Evolutionary conservation across 2,329 filamentous ascomycete genomes (phyloP), one percentile per base, ranked within the genome.

Genomic region (Apiospora malaysiana): DNA sequence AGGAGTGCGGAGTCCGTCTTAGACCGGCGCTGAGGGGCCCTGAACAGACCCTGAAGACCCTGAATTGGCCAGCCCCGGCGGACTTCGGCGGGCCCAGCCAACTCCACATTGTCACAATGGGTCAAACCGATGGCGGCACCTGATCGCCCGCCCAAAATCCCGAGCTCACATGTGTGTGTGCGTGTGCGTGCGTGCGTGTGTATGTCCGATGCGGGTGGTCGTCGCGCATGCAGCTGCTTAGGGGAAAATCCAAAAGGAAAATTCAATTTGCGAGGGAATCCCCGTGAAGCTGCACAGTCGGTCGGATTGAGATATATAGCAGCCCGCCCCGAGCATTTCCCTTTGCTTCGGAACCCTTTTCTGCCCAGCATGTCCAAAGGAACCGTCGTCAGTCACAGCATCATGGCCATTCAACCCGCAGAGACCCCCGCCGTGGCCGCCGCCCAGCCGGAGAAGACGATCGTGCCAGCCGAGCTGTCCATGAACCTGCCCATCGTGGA

Each of bases 401-500:
- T 40, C 56, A 68, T 68, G 67, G 67, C 67, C 5, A 68, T 68
- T 32, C 66, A 68, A 68, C 66, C 66, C 42, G 16, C 42, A 16
- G 66, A 68, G 18, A 49, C 66, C 32, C 32, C 32, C 3, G 32
- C 32, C 43, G 21, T 40, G 16, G 32, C 25, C 27, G 27, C 51
- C 6, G 49, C 49, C 49, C 23, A 7, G 14, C 45, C 66, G 16
- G n/a, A 40, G 66, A 32, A 47, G 51, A 32, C 51, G 25, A 59
- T 27, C 14, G 32, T 40, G 56, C 56, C 27, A 32, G 56, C 56
- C 8, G 67, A 68, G 18, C 46, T 51, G 27, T 56, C 67, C 27
- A 90, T 90, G 88, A 85, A 90, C 73, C 84, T 90, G 68, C 88
- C 88, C 68, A 81, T 90, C 76, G 82, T 90, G 77, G 85, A 90